Evolutionary conservation across 129 eudicot species (phyloP), one percentile per base, ranked within the genome.

Genomic region (Artemisia annua): DNA sequence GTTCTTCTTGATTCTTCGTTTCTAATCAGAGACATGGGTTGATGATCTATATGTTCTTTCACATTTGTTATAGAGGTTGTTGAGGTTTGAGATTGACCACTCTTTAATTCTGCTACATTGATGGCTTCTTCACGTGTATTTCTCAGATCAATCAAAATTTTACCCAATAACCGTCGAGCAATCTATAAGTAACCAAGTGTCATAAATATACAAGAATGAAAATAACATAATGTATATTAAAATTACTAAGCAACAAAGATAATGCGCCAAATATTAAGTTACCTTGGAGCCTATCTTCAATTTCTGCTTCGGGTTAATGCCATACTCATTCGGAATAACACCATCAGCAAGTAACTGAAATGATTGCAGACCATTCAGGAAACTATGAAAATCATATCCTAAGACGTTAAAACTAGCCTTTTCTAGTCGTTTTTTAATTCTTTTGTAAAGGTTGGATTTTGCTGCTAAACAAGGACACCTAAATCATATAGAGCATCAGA

Each of bases 101-200:
- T 80, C 89, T 90, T 94, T 78, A 94, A 24, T 83, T 88, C 97
- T 48, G 99, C 96, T 51, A 94, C 89, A 80, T 85, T 86, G 51
- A 88, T 84, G 50, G 99, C 99, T 90, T 94, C 99, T 75, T 90
- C 97, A 11, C 96, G 93, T 71, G 99, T 94, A 77, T 94, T 94
- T 81, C 97, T 86, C 81, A 94, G 76, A 81, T 94, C 99, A 24
- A 94, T 94, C 83, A 94, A 68, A 46, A 94, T 84, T 72, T 94
- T 94, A 69, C 99, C 99, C 89, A 94, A 77, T 79, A 94, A 82
- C 44, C 96, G 97, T 32, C 99, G 85, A 75, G 97, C 96, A 84
- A 94, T 88, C 99, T 94, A 86, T 72, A 77, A 69, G 46, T 18
- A 63, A 74, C 18, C 18, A 14, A 61, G 52, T 75, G n/a, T 46